phyloP scores from a whole-genome alignment of 176 grass and related monocot genomes.

The Rhynchospora breviuscula region DNA sequence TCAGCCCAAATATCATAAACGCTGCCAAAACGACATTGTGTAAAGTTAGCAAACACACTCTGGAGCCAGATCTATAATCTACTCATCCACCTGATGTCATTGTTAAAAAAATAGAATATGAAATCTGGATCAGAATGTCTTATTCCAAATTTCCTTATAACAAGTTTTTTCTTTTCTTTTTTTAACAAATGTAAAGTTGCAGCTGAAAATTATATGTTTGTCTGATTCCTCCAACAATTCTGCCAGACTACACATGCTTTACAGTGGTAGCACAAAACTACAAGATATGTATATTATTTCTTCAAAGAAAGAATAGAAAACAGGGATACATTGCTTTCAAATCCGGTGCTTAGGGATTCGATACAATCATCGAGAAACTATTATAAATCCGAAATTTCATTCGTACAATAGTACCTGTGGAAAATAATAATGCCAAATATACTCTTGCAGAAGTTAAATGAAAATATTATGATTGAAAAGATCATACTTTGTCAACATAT shows the following conservation, averaged over 20 bases:
- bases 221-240: not conserved
- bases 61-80: not conserved
- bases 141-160: not conserved
- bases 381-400: not conserved
- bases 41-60: not conserved
- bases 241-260: not conserved
- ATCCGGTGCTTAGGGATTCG: constrained; percentile 9
- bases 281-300: constrained; percentile 9
- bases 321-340: constrained; percentile 8
- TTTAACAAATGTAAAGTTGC: not conserved
- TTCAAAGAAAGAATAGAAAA: not conserved
- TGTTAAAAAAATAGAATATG: not conserved
- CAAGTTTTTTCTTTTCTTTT: not conserved
- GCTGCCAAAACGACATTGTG: not conserved
- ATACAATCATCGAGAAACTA: not conserved
- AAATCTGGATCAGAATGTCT: not conserved
- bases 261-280: not conserved
- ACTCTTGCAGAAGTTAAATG: not conserved
- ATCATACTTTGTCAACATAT: not conserved
- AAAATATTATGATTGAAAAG: not conserved
- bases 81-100: not conserved
- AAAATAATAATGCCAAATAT: not conserved
- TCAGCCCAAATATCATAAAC: not conserved
- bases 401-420: not conserved
- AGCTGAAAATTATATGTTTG: not conserved